A percentile compares a stretch with the other conserved stretches of the same genome.
Conservation (phyloP, 495 filamentous ascomycete genomes). For the Aspergillus steynii region DNA sequence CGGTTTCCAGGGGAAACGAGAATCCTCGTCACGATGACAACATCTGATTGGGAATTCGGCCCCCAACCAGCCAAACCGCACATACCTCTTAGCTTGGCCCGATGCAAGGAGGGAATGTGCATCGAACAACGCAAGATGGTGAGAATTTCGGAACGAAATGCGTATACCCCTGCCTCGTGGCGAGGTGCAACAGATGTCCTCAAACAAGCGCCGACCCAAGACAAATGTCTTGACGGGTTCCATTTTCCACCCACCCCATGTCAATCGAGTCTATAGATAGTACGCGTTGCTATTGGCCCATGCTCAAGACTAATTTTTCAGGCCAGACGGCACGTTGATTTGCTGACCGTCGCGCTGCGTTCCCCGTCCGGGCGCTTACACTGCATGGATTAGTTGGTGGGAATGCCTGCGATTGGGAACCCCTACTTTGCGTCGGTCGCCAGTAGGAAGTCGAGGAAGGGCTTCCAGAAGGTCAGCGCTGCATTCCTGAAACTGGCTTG, state of each 20-base stretch:
- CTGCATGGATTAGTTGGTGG: background rate
- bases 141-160: no score
- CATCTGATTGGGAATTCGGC: slow-evolving; percentile 2
- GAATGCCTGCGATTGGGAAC: background rate
- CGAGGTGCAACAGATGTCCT: background rate
- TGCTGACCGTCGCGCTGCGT: no score
- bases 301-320: background rate
- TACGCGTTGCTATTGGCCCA: background rate
- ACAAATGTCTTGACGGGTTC: background rate
- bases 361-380: slow-evolving; percentile 1
- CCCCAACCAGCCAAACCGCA: background rate
- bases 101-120: background rate
- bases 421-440: background rate
- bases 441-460: slow-evolving; percentile 5
- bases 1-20: no score
- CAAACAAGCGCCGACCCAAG: slow-evolving; percentile 6
- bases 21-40: background rate
- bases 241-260: no score
- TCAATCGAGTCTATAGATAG: slow-evolving; percentile 4
- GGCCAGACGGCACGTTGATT: background rate
- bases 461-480: slow-evolving; percentile 2
- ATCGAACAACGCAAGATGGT: background rate
- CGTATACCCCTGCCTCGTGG: no score
- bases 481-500: slow-evolving; percentile 8
- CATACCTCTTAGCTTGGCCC: background rate